Conservation (phyloP, 371 early-diverging fungal species). For the Mucor mucedo region DNA sequence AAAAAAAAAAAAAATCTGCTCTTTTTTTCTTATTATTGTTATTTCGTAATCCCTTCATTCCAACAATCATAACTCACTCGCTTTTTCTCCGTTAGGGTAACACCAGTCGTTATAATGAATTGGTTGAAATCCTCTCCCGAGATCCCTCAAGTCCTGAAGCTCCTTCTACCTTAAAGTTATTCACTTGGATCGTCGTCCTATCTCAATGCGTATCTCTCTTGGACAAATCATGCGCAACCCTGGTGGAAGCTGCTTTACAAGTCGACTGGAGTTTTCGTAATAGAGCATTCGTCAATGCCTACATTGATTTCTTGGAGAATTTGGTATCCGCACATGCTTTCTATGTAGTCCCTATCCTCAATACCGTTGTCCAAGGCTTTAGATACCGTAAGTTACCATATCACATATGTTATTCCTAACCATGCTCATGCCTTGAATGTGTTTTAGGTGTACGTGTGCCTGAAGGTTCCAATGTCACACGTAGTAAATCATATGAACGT, state of each 20-base stretch:
- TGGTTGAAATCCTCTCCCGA: conserved; percentile 51
- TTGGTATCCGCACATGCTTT: conserved; percentile 86
- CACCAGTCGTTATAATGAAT: conserved; percentile 51
- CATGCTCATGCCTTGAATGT: too few relatives aligned
- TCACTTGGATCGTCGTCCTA: conserved; percentile 57
- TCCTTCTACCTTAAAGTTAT: conserved; percentile 50
- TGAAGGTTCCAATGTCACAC: conserved; percentile 27
- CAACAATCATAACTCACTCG: neutral
- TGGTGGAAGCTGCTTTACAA: conserved; percentile 75
- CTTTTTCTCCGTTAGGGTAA: conserved; percentile 49
- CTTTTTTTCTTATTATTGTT: neutral
- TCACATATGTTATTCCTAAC: neutral
- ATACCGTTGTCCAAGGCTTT: conserved; percentile 66
- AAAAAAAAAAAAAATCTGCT: neutral
- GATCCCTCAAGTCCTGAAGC: conserved; percentile 53
- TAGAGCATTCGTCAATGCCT: conserved; percentile 66
- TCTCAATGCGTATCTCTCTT: conserved; percentile 64
- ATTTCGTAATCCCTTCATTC: neutral
- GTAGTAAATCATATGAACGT: conserved; percentile 58
- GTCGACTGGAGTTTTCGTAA: conserved; percentile 74
- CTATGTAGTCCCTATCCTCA: conserved; percentile 71
- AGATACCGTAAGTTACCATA: conserved; percentile 58
- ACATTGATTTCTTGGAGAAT: conserved; percentile 76
- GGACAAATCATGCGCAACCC: conserved; percentile 53
- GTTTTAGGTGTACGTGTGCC: conserved; percentile 30